phyloP scores from a whole-genome alignment of 352 stramenopile species.

The Pythium myriotylum region DNA sequence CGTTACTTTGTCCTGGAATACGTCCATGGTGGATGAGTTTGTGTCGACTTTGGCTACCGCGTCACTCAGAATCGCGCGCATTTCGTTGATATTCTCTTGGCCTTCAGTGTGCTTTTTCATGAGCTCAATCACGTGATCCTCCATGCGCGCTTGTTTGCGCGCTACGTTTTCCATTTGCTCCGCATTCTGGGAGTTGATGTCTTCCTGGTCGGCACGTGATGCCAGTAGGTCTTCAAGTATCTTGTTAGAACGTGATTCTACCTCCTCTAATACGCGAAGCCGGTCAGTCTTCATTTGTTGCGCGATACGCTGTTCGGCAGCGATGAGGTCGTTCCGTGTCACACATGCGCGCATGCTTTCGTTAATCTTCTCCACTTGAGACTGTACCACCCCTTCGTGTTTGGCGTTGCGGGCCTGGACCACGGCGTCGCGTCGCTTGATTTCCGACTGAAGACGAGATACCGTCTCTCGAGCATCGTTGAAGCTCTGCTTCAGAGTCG shows the following conservation, averaged over 20 bases:
- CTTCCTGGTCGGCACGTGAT: constrained; percentile 70
- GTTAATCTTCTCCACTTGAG: constrained; percentile 80
- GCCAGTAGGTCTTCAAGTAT: constrained; percentile 64
- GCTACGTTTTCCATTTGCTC: constrained; percentile 61
- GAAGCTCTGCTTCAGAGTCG: constrained; percentile 57
- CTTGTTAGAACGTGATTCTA: constrained; percentile 66
- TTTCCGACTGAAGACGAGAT: constrained; percentile 69
- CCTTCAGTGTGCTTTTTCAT: constrained; percentile 53
- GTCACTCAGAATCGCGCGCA: constrained; percentile 48
- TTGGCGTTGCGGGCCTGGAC: constrained; percentile 80
- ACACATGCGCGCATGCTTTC: constrained; percentile 70
- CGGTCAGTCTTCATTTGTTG: constrained; percentile 77
- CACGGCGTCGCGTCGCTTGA: constrained; percentile 80
- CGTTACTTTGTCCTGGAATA: constrained; percentile 49
- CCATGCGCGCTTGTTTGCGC: constrained; percentile 50
- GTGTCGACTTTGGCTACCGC: constrained; percentile 50
- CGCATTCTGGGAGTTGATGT: constrained; percentile 78
- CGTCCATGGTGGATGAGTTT: constrained; percentile 29
- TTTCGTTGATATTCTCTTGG: constrained; percentile 58
- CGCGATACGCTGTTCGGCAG: constrained; percentile 68
- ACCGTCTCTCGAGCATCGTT: constrained; percentile 79
- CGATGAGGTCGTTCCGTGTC: constrained; percentile 80
- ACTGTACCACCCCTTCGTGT: constrained; percentile 68
- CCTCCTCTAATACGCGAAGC: constrained; percentile 55
- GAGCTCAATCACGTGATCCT: constrained; percentile 65